Evolutionary conservation across 2,329 filamentous ascomycete genomes (phyloP), one percentile per base, ranked within the genome.

Genomic region (Didymella exigua): DNA sequence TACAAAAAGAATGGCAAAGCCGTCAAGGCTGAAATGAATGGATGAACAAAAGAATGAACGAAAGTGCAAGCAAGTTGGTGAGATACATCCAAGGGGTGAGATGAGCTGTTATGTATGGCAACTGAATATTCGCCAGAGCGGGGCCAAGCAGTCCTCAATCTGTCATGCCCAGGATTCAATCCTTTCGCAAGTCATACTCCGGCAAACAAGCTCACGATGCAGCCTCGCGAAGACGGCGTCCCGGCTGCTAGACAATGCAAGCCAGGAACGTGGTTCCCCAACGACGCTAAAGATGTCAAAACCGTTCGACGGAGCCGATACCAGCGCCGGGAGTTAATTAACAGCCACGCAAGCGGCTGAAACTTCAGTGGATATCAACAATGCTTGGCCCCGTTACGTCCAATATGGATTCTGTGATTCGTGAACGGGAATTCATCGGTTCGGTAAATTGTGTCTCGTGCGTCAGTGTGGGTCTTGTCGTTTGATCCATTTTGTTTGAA

Each of bases 11-110:
- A 60, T 58, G 59, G 53, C 61, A 62, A 56, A 68, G 69, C 69
- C 69, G 49, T 72, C 69, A 70, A 72, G 70, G 69, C 69, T 63
- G 51, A 43, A 63, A 67, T 56, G 59, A 61, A 59, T 34, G 59
- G 54, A 58, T 49, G 47, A 57, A 60, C 38, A 46, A 43, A 60
- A 38, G 43, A 49, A 46, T 27, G 49, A 58, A 61, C 41, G 55
- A 55, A 49, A 46, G 50, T 40, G 40, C 33, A 56, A 56, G 41
- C 52, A 58, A 60, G 40, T 45, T 51, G 57, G 40, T 57, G 48
- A 29, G 60, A n/a, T 19, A 19, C 18, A 7, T 8, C 16, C 14
- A 14, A 44, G 33, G 21, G 16, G 59, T 49, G 37, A 47, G 4
- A 23, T 10, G 13, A 41, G 29, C 30, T 38, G 33, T 50, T 67